phyloP scores from a whole-genome alignment of 495 filamentous ascomycete species.

The Penicillium coprophilum region DNA sequence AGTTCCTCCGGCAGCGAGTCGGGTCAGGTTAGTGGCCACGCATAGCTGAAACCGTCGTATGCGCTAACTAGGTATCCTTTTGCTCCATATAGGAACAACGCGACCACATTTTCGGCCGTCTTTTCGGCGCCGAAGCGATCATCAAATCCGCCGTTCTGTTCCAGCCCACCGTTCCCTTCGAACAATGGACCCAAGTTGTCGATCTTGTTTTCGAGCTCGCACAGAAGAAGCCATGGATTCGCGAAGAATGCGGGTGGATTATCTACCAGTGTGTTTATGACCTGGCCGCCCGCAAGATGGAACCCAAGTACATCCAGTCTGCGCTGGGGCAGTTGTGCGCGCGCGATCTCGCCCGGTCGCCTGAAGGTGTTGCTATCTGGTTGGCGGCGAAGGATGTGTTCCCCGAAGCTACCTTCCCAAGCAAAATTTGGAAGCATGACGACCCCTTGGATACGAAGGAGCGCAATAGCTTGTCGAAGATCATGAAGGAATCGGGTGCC shows the following conservation, averaged over 20 bases:
- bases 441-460: conserved; percentile 67
- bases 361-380: conserved; percentile 90
- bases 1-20: conserved; percentile 60
- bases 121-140: conserved; percentile 85
- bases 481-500: conserved; percentile 73
- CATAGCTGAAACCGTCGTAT: not conserved
- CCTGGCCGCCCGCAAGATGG: conserved; percentile 38
- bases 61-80: conserved; percentile 18
- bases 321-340: conserved; percentile 62
- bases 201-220: conserved; percentile 56
- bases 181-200: conserved; percentile 61
- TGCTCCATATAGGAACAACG: conserved; percentile 64
- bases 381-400: conserved; percentile 63
- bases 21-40: conserved; percentile 52
- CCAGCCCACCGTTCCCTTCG: conserved; percentile 41
- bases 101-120: conserved; percentile 77
- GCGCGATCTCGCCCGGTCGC: conserved; percentile 66
- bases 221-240: conserved; percentile 77
- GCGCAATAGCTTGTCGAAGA: conserved; percentile 61
- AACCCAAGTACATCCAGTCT: conserved; percentile 50
- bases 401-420: conserved; percentile 61
- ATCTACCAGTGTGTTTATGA: conserved; percentile 50
- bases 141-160: conserved; percentile 75
- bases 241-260: conserved; percentile 81
- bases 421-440: conserved; percentile 69